A percentile compares a stretch with the other conserved stretches of the same genome.
These are phyloP conservation scores for Williopsis jadinii DNA, from an alignment of 1,139 yeast species.

Conservation along the genomic window DNA sequence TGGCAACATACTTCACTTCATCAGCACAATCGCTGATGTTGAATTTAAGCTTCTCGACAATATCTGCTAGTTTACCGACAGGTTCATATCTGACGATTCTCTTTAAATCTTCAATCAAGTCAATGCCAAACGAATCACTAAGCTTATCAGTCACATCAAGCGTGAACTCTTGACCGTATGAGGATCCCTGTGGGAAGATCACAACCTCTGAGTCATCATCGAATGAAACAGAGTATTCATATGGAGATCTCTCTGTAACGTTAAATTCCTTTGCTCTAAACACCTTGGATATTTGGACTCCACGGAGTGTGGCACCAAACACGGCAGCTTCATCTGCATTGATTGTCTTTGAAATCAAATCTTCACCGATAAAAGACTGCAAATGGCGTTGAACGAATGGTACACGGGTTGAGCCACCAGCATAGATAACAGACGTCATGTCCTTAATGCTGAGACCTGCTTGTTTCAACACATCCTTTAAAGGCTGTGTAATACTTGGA, in stretches of 20 bases:
- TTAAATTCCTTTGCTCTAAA: constrained; percentile 57
- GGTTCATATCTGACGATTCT: constrained; percentile 24
- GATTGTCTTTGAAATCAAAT: constrained; percentile 72
- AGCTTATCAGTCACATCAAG: constrained; percentile 29
- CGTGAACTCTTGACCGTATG: constrained; percentile 25
- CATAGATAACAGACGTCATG: constrained; percentile 63
- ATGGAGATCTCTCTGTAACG: constrained; percentile 49
- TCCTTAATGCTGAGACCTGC: constrained; percentile 30
- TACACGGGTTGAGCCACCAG: constrained; percentile 91
- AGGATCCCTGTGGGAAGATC: constrained; percentile 39
- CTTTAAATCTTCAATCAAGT: constrained; percentile 48
- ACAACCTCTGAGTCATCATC: constrained; percentile 25
- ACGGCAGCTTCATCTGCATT: constrained; percentile 96
- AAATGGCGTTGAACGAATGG: constrained; percentile 73
- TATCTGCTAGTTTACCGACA: constrained; percentile 1
- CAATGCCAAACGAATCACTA: constrained; percentile 24
- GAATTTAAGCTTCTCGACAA: constrained; percentile 16
- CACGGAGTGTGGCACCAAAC: constrained; percentile 80
- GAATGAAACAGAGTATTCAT: constrained; percentile 33
- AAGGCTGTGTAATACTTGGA: constrained; percentile 45
- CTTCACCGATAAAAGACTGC: constrained; percentile 48
- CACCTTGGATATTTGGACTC: constrained; percentile 54
- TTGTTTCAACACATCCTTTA: constrained; percentile 41
- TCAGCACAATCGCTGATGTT: constrained; percentile 38
- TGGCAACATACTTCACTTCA: constrained; percentile 36